These are phyloP conservation scores for Tilletia horrida DNA, from an alignment of 1,284 basidiomycete genomes.

Conservation along the genomic window DNA sequence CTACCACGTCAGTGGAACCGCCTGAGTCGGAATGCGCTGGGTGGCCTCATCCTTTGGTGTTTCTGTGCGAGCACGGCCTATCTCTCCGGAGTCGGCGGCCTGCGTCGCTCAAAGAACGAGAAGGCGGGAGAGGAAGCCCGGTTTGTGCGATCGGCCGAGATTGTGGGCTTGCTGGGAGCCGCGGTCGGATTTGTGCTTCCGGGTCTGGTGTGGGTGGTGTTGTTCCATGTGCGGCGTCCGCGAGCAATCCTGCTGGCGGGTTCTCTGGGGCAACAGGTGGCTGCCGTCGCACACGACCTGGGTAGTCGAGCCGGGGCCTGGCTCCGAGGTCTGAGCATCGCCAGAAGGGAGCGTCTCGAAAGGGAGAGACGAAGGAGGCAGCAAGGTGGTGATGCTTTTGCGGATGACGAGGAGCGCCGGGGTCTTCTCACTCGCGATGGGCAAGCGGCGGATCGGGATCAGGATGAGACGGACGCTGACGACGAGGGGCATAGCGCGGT, in stretches of 20 bases:
- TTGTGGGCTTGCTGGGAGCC: conserved; percentile 46
- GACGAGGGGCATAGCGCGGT: background rate
- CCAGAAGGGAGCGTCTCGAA: conserved; percentile 30
- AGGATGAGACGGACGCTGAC: conserved; percentile 4
- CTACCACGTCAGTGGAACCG: conserved; percentile 36
- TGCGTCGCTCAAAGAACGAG: conserved; percentile 34
- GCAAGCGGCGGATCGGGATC: background rate
- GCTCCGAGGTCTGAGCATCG: conserved; percentile 33
- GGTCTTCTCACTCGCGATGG: conserved; percentile 28
- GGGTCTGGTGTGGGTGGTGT: conserved; percentile 48
- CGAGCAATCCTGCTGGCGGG: conserved; percentile 39
- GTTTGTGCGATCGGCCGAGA: conserved; percentile 43
- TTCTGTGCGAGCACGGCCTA: conserved; percentile 43
- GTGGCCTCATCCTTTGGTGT: conserved; percentile 43
- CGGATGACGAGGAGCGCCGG: conserved; percentile 23
- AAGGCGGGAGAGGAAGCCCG: conserved; percentile 46
- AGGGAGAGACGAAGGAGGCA: conserved; percentile 29
- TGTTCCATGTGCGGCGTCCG: conserved; percentile 47
- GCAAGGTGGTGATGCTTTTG: conserved; percentile 3
- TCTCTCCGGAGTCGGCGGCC: conserved; percentile 45
- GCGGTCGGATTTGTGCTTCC: conserved; percentile 49
- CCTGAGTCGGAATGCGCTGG: conserved; percentile 39
- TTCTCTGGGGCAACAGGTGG: conserved; percentile 5
- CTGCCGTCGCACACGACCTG: conserved; percentile 32
- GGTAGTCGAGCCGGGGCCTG: conserved; percentile 34